Conservation (phyloP, 805 yeast genomes). For the Saturnispora zaruensis region DNA sequence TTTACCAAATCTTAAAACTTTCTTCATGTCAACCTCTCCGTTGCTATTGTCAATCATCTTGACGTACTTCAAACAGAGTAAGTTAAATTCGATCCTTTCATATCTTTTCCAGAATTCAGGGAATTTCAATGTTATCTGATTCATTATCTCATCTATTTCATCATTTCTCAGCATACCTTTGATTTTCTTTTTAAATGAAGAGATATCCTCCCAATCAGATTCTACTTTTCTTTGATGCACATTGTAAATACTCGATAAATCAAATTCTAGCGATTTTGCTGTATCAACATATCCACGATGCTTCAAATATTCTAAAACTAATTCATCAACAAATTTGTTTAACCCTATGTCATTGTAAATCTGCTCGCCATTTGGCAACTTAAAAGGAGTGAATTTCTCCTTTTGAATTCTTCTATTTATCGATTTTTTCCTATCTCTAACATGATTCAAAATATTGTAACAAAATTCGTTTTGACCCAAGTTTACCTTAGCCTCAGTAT, state of each 20-base stretch:
- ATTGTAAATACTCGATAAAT: constrained; percentile 21
- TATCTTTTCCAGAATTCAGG: constrained; percentile 31
- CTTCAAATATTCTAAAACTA: constrained; percentile 40
- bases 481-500: constrained; percentile 39
- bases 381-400: constrained; percentile 10
- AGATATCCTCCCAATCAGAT: constrained; percentile 9
- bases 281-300: constrained; percentile 52
- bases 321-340: constrained; percentile 15
- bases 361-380: constrained; percentile 8
- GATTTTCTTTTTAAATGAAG: constrained; percentile 32
- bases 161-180: constrained; percentile 34
- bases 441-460: constrained; percentile 43
- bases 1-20: constrained; percentile 35
- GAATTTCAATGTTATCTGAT: constrained; percentile 30
- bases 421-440: constrained; percentile 30
- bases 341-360: constrained; percentile 16
- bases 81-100: constrained; percentile 31
- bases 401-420: constrained; percentile 16
- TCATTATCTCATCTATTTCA: constrained; percentile 37
- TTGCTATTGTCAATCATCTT: constrained; percentile 25
- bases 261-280: constrained; percentile 42
- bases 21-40: constrained; percentile 16
- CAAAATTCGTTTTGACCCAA: constrained; percentile 41
- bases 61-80: constrained; percentile 37
- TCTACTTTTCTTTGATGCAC: constrained; percentile 23